Evolutionary conservation across 495 filamentous ascomycete genomes (phyloP), one percentile per base, ranked within the genome.

Genomic region (Achaetomiella virescens): DNA sequence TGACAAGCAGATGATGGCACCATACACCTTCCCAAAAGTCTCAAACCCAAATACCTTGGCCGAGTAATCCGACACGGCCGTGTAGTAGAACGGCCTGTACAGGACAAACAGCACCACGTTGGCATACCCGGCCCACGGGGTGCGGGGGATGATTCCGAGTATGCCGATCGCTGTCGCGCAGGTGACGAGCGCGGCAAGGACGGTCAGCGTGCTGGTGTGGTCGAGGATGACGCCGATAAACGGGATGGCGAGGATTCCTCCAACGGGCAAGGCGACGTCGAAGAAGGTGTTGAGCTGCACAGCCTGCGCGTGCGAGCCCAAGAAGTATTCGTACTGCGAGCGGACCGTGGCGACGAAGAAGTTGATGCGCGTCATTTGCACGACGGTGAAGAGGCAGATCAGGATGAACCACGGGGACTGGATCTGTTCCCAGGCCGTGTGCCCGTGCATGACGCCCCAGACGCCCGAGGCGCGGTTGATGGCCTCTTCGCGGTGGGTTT

Each of bases 11-110:
- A 97, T 97, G 52, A 96, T 85, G 8, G 91, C 78, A n/a, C 93
- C 93, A 67, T 97, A 97, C 24, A 98, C 89, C 53, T 88, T 96
- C 24, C 92, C 92, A 60, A 97, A 97, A 0, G 91, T 96, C 57
- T 82, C 83, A 72, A 96, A 96, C 8, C 93, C 92, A 68, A 98
- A 98, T 31, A 98, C 92, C 71, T 97, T 97, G 29, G 90, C 91
- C 41, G 64, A 76, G 69, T 95, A 97, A 73, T 98, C 93, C 9
- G 81, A 84, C 48, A 89, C 84, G 4, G 86, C 78, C 2, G 86
- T 89, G 66, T 89, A 89, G 69, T 88, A 89, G 43, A 89, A 82
- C 0, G 87, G 87, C 0, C 87, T 76, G 68, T 88, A 89, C 14
- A 86, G 54, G 10, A 86, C 88, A 66, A 98, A 97, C 0, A 97